These are phyloP conservation scores for Xylaria polymorpha DNA, from an alignment of 2,329 filamentous ascomycete genomes.

Conservation along the genomic window DNA sequence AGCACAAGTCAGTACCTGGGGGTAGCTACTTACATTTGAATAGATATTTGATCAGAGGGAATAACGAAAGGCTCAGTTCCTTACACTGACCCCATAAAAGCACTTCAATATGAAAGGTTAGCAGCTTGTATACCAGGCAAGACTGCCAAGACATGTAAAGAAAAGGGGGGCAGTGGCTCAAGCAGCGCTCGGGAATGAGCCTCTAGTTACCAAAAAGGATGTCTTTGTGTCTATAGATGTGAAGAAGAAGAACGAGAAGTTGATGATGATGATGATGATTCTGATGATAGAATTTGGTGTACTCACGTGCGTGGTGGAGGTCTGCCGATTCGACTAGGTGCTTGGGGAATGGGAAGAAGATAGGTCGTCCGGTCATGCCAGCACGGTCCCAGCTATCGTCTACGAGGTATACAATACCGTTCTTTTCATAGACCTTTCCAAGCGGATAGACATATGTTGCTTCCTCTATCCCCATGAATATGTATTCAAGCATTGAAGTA, in stretches of 20 bases:
- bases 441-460: slow-evolving; percentile 26
- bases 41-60: slow-evolving; percentile 14
- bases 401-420: slow-evolving; percentile 21
- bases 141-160: neutral
- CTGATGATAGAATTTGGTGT: neutral
- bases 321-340: slow-evolving; percentile 5
- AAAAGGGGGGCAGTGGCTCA: no score
- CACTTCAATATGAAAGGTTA: slow-evolving; percentile 23
- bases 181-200: neutral
- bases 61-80: slow-evolving; percentile 21
- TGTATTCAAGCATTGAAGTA: slow-evolving; percentile 9
- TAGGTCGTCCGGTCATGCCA: slow-evolving; percentile 32
- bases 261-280: no score
- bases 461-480: slow-evolving; percentile 20
- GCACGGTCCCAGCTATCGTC: slow-evolving; percentile 28
- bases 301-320: slow-evolving; percentile 23
- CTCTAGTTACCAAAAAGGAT: neutral
- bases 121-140: neutral
- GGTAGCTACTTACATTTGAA: slow-evolving; percentile 25
- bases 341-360: slow-evolving; percentile 33
- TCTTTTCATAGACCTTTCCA: slow-evolving; percentile 1
- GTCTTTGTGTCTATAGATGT: neutral
- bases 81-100: slow-evolving; percentile 16
- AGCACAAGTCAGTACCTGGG: no score
- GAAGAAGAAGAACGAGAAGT: neutral